Evolutionary conservation across 2,329 filamentous ascomycete genomes (phyloP).

Genomic region (Aureobasidium sp.): DNA sequence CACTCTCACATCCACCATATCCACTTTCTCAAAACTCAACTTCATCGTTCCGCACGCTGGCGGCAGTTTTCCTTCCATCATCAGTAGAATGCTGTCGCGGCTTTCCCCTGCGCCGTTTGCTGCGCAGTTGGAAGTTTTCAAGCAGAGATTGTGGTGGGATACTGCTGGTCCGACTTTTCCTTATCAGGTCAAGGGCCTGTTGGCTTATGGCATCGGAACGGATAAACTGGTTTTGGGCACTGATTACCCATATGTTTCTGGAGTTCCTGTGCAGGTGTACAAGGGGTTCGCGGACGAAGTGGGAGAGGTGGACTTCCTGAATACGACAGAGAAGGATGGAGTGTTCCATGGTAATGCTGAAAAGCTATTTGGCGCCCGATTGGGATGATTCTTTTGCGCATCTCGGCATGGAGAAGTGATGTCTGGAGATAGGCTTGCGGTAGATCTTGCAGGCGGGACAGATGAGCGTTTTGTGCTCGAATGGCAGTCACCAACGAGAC

Average conservation of each 20-base stretch:
- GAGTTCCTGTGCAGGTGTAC: neutral
- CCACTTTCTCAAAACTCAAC: slow-evolving; percentile 37
- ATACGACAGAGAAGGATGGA: neutral
- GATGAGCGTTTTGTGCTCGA: too few relatives aligned
- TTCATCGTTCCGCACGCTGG: slow-evolving; percentile 43
- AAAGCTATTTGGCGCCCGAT: neutral
- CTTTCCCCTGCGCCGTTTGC: slow-evolving; percentile 30
- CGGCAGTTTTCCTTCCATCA: slow-evolving; percentile 33
- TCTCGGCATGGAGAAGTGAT: neutral
- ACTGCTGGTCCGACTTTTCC: neutral
- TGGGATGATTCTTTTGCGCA: neutral
- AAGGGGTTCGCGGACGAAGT: neutral
- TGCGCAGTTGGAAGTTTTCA: slow-evolving; percentile 12
- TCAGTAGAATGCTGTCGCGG: slow-evolving; percentile 30
- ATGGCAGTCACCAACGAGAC: too few relatives aligned
- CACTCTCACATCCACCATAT: slow-evolving; percentile 39
- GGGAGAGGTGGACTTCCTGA: neutral
- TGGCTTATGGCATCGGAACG: neutral
- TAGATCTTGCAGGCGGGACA: too few relatives aligned
- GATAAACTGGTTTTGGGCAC: neutral
- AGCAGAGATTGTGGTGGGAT: neutral
- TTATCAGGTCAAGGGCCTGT: neutral
- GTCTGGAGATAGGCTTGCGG: neutral
- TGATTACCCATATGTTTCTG: neutral
- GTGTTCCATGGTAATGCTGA: neutral